These are phyloP conservation scores for Fragilariopsis cylindrus DNA, from an alignment of 108 stramenopile species.

Conservation along the genomic window DNA sequence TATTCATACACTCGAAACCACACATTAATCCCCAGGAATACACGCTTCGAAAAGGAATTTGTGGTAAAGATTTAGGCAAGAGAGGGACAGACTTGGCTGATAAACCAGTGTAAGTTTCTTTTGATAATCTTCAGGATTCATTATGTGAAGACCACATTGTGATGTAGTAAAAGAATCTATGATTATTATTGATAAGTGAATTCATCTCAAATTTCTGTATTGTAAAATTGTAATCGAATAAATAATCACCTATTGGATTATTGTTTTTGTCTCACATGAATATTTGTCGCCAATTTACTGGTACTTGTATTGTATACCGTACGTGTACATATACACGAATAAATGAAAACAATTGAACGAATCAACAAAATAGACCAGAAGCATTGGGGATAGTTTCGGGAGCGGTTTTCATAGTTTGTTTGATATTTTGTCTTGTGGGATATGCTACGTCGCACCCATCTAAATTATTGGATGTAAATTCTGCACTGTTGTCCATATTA, in stretches of 20 bases:
- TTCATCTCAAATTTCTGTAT: not conserved
- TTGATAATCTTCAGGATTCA: not conserved
- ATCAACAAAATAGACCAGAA: slow-evolving; percentile 71
- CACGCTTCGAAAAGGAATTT: slow-evolving; percentile 77
- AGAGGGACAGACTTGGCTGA: slow-evolving; percentile 69
- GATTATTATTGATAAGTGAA: not conserved
- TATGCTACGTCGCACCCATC: slow-evolving; percentile 77
- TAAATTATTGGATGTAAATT: slow-evolving; percentile 74
- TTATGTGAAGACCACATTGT: not conserved
- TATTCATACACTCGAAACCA: not conserved
- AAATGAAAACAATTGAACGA: not conserved
- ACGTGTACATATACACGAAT: too few relatives aligned
- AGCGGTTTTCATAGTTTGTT: slow-evolving; percentile 86
- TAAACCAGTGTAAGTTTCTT: slow-evolving; percentile 42
- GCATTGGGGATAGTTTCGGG: slow-evolving; percentile 94
- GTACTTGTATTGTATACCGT: too few relatives aligned
- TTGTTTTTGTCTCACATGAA: too few relatives aligned
- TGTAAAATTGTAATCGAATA: too few relatives aligned
- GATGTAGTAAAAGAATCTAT: not conserved
- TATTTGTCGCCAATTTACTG: too few relatives aligned
- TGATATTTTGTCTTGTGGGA: slow-evolving; percentile 86
- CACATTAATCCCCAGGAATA: slow-evolving; percentile 35
- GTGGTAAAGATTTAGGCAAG: slow-evolving; percentile 88
- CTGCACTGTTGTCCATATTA: slow-evolving; percentile 93
- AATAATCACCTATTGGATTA: too few relatives aligned